Evolutionary conservation across 1,284 basidiomycete species (phyloP), one percentile per base, ranked within the genome.

Genomic region (Mycosarcoma mackinlayi): DNA sequence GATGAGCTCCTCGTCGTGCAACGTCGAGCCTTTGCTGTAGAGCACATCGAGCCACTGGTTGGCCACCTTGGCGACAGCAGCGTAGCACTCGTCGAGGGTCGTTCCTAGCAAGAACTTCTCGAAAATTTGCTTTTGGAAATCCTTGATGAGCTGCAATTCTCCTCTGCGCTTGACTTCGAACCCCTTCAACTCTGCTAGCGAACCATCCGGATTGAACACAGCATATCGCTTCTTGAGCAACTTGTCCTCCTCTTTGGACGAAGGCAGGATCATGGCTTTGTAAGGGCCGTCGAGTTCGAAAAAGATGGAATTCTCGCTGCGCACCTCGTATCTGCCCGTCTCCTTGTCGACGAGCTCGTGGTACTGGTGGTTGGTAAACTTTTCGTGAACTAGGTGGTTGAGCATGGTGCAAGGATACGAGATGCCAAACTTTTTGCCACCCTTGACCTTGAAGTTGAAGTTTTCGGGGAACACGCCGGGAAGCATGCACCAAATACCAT

Each of bases 401-500:
- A 99, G 89, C 96, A 99, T 98, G 11, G 95, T 98, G 83, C 96
- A 99, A 0, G 96, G 96, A 81, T 98, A 99, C n/a, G 94, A 97
- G 78, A 99, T 90, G 18, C 87, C 86, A 63, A 97, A 89, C 19
- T 90, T 86, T 85, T 98, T 98, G 63, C 96, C 95, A 77, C 88
- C 90, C 55, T 87, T 86, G 56, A 96, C 87, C 81, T 93, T 89
- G 87, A 99, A 98, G 81, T 89, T 91, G 88, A 98, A 98, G 85
- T 98, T 93, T 84, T 98, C 96, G 1, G 96, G 96, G 84, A 98
- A 99, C 11, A 93, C 89, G 9, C 93, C 93, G 6, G 96, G 96
- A 23, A 98, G 89, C 96, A 99, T 99, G 84, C 96, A 99, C 96
- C 96, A 98, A 75, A 99, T 99, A 77, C 96, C 96, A 84, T 99